phyloP scores from a whole-genome alignment of 495 filamentous ascomycete genomes.

The Neurospora intermedia region DNA sequence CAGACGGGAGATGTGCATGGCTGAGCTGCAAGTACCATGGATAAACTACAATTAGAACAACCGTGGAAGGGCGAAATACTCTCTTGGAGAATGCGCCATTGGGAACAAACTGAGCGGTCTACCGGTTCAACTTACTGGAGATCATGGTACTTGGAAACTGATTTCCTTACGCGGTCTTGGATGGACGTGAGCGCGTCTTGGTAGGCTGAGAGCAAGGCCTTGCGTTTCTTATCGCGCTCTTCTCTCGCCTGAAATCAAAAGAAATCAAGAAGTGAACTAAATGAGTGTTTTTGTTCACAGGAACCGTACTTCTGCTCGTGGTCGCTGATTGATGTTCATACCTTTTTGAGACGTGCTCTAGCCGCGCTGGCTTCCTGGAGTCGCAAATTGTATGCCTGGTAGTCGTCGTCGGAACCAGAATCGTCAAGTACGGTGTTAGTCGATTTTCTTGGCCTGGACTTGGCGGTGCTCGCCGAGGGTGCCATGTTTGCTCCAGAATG shows the following conservation, averaged over 20 bases:
- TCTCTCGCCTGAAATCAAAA: slow-evolving; percentile 10
- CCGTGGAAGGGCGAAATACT: neutral
- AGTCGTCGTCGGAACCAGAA: slow-evolving; percentile 12
- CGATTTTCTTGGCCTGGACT: neutral
- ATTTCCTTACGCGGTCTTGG: slow-evolving; percentile 10
- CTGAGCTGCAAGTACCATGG: neutral
- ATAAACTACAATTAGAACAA: neutral
- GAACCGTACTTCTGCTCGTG: too few species aligned
- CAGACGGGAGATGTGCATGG: slow-evolving; percentile 2
- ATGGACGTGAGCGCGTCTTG: slow-evolving; percentile 4
- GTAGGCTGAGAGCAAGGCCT: slow-evolving; percentile 9
- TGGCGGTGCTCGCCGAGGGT: slow-evolving; percentile 12
- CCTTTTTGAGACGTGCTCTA: slow-evolving; percentile 11
- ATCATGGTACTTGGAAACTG: slow-evolving; percentile 10
- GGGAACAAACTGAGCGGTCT: neutral
- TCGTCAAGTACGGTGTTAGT: neutral
- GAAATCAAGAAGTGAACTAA: neutral
- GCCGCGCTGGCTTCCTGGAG: slow-evolving; percentile 13
- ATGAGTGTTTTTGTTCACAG: too few species aligned
- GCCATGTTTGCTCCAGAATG: slow-evolving; percentile 4
- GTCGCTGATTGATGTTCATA: neutral
- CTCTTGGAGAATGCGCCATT: neutral
- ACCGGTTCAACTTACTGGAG: slow-evolving; percentile 8
- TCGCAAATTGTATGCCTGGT: slow-evolving; percentile 7
- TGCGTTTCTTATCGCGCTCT: slow-evolving; percentile 14